A percentile compares a stretch with the other conserved stretches of the same genome.
Evolutionary conservation across 441 rosid species (phyloP).

Genomic region (Croton setiger): DNA sequence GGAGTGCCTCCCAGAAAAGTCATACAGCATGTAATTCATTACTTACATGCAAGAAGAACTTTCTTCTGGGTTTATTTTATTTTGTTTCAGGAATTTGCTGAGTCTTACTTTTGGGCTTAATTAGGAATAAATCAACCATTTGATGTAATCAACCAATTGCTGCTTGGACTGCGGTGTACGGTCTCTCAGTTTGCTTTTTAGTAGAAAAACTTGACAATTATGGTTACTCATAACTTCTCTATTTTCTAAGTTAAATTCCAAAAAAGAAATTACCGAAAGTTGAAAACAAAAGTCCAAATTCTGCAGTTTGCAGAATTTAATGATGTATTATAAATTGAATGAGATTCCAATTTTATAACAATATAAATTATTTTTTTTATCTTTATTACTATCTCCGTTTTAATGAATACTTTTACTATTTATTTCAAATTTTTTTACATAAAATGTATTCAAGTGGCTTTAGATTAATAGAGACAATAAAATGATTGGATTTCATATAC

Average conservation of each 20-base stretch:
- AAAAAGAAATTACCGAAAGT: neutral
- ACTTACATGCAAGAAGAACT: neutral
- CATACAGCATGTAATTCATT: neutral
- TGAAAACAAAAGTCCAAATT: no score
- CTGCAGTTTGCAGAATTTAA: no score
- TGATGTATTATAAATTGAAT: no score
- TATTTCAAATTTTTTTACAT: no score
- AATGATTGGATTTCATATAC: no score
- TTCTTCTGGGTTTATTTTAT: neutral
- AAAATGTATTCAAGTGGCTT: no score
- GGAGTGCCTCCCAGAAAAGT: neutral
- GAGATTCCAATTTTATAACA: no score
- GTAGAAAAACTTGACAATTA: neutral
- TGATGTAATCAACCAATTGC: neutral
- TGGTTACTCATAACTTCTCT: neutral
- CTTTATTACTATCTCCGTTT: no score
- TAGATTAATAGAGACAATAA: no score
- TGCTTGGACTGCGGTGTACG: neutral
- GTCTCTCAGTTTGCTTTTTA: neutral
- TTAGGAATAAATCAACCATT: neutral
- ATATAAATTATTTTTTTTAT: no score
- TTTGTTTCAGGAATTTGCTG: neutral
- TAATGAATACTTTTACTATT: no score
- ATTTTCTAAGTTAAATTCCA: no score
- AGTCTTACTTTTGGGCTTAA: neutral